Percentiles rank a stretch among this genome's conserved stretches.
Conservation (phyloP, 129 eudicot genomes). For the Heracleum sosnowskyi region DNA sequence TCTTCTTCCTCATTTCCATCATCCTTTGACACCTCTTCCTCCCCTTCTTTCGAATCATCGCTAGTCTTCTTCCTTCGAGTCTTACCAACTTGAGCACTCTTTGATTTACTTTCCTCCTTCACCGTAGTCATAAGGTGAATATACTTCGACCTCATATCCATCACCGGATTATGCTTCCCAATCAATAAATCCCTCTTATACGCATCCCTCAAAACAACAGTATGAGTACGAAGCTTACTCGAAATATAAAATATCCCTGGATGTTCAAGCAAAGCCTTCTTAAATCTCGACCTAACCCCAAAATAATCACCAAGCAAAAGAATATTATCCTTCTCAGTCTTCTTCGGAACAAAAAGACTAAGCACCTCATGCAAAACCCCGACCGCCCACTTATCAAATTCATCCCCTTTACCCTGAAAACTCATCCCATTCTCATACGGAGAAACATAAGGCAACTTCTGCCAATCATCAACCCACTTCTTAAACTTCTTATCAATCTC, state of each 20-base stretch:
- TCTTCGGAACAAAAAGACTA: slow-evolving; percentile 61
- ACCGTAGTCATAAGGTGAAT: slow-evolving; percentile 60
- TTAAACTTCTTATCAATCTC: slow-evolving; percentile 77
- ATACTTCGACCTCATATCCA: slow-evolving; percentile 65
- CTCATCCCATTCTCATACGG: slow-evolving; percentile 54
- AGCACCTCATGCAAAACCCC: slow-evolving; percentile 73
- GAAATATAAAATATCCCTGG: slow-evolving; percentile 91
- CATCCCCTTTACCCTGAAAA: slow-evolving; percentile 40
- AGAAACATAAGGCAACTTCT: slow-evolving; percentile 78
- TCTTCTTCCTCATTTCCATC: slow-evolving; percentile 29
- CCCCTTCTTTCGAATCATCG: slow-evolving; percentile 30
- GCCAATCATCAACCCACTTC: slow-evolving; percentile 89
- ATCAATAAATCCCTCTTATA: slow-evolving; percentile 69
- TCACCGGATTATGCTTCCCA: slow-evolving; percentile 47
- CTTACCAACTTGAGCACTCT: slow-evolving; percentile 12
- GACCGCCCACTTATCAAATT: slow-evolving; percentile 75
- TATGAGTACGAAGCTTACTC: slow-evolving; percentile 61
- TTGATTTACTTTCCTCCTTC: slow-evolving; percentile 37
- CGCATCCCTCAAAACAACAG: slow-evolving; percentile 78
- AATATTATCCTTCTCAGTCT: slow-evolving; percentile 64
- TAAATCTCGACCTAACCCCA: slow-evolving; percentile 79
- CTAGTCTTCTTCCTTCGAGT: slow-evolving; percentile 18
- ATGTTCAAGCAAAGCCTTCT: slow-evolving; percentile 69
- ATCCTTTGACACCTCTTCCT: slow-evolving; percentile 21
- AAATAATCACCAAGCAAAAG: slow-evolving; percentile 64